Base-by-base conservation (phyloP, 768 basidiomycete genomes). In the Mrakia blollopis region DNA sequence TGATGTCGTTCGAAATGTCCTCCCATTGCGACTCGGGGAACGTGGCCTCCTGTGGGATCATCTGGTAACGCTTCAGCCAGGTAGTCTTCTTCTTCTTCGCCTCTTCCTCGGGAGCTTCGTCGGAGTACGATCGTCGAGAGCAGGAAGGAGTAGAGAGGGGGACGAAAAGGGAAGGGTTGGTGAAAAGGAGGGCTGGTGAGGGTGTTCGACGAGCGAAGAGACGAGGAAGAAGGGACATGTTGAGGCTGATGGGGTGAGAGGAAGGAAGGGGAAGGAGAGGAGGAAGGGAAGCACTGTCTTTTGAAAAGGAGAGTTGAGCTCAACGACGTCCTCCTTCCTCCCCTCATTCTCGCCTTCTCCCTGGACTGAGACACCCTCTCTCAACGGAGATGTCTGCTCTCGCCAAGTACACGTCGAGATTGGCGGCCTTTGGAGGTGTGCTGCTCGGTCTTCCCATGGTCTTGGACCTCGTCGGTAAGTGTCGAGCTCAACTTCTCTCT, bases 361-460 rank as follows among this genome's bases (percentile, higher is more conserved):
- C 21, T 50, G 47, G 47, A 50, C 47, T 50, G 47, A 18, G 47
- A 18, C 18, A 2, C 44, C 47, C n/a, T 21, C 47, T 21, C 18
- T 50, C 16, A 2, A 21, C 57, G 57, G 28, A 57, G 57, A 28
- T 57, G 57, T 57, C 57, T 57, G 28, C 57, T 25, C 57, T 57
- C 23, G 57, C 57, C 25, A 57, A 57, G 28, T 57, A 57, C 25
- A 28, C 57, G 28, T 74, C 73, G n/a, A 23, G 73, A 57, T 65
- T 74, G n/a, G 47, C 25, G 37, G 81, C 83, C 28, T 83, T 83
- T 70, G 75, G 79, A 10, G 82, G 83, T 65, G 81, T 83, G 70
- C 78, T 84, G 35, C 67, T 83, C 71, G 81, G 81, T 11, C 78
- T 84, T n/a, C 84, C 84, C 8, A 81, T 83, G 78, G 78, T 81